These are phyloP conservation scores for Emmonsia crescens DNA, from an alignment of 2,329 filamentous ascomycete species.

Conservation along the genomic window DNA sequence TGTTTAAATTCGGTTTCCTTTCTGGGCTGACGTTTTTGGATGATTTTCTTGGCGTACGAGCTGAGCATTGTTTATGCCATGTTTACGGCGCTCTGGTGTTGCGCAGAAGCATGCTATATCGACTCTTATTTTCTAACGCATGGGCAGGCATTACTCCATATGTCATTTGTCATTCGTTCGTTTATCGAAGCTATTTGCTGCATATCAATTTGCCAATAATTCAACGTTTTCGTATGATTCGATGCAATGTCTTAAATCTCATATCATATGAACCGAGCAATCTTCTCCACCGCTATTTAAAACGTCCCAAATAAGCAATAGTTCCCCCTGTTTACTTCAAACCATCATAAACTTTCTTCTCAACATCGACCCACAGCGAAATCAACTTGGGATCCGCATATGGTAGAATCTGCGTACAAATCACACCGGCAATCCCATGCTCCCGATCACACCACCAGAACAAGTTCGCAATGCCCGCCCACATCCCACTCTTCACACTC, in stretches of 20 bases:
- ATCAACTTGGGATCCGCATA: slow-evolving; percentile 37
- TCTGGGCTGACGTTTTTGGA: neutral
- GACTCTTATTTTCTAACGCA: neutral
- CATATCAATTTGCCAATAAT: neutral
- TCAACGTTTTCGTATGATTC: neutral
- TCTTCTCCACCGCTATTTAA: neutral
- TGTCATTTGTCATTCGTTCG: neutral
- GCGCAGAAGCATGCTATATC: neutral
- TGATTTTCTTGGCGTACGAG: neutral
- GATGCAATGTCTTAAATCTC: neutral
- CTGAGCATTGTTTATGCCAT: neutral
- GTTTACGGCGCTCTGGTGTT: neutral
- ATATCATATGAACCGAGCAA: neutral
- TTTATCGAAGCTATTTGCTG: neutral
- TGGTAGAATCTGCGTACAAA: slow-evolving; percentile 42
- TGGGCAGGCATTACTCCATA: neutral
- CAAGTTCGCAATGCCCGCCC: slow-evolving; percentile 50
- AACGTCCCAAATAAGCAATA: neutral
- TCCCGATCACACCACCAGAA: slow-evolving; percentile 56
- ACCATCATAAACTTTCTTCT: slow-evolving; percentile 29
- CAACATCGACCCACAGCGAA: slow-evolving; percentile 31
- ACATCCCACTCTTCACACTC: slow-evolving; percentile 41
- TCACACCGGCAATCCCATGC: slow-evolving; percentile 45
- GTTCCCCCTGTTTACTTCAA: neutral
- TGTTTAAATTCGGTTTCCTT: neutral